These are phyloP conservation scores for Arachis monticola DNA, from an alignment of 331 rosid species.

Conservation along the genomic window DNA sequence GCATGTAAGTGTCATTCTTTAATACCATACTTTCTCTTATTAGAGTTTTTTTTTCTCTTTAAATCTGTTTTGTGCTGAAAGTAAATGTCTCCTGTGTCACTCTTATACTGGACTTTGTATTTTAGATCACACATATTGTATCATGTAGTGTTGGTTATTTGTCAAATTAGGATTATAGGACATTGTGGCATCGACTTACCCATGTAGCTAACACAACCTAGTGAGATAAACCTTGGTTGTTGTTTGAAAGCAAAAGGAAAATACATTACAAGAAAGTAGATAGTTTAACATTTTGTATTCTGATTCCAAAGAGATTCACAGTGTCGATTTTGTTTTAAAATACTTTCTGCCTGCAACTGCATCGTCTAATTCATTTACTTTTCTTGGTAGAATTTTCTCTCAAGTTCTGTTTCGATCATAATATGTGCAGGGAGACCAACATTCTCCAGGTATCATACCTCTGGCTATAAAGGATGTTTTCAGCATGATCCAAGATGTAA, in stretches of 20 bases:
- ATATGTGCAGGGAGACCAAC: slow-evolving; percentile 86
- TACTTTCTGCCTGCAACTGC: background rate
- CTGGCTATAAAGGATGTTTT: slow-evolving; percentile 98
- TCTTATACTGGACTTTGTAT: slow-evolving; percentile 17
- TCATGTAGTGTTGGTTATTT: slow-evolving; percentile 16
- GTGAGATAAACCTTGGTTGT: too few species aligned
- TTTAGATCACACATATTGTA: background rate
- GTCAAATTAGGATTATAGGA: background rate
- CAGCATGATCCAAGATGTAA: slow-evolving; percentile 98
- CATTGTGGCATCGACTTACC: background rate
- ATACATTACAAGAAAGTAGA: background rate
- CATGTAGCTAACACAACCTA: too few species aligned
- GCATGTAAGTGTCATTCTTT: slow-evolving; percentile 76
- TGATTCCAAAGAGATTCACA: slow-evolving; percentile 1
- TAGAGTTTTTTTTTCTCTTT: slow-evolving; percentile 20
- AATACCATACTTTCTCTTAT: slow-evolving; percentile 17
- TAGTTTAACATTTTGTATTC: slow-evolving; percentile 4
- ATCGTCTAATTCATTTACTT: background rate
- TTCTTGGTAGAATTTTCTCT: slow-evolving; percentile 4
- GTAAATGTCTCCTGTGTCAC: background rate
- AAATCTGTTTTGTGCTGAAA: slow-evolving; percentile 22
- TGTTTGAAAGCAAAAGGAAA: background rate
- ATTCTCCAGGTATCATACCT: slow-evolving; percentile 91
- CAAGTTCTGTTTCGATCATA: slow-evolving; percentile 25
- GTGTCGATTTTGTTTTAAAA: slow-evolving; percentile 1